Conservation (phyloP, 2,329 filamentous ascomycete species). For the Phyllosticta citriasiana region DNA sequence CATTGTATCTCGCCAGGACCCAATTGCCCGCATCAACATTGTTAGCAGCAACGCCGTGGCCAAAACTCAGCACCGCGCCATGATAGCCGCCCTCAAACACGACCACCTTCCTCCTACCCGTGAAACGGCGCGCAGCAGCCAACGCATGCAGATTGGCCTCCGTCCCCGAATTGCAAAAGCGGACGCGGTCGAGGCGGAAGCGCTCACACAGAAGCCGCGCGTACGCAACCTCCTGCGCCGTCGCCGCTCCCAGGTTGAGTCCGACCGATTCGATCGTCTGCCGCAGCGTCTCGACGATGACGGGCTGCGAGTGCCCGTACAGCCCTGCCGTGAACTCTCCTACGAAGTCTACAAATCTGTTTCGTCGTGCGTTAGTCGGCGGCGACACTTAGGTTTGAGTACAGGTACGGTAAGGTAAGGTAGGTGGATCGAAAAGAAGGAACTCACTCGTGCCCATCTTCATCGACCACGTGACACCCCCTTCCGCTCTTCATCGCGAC, state of each 20-base stretch:
- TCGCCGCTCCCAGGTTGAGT: slow-evolving; percentile 19
- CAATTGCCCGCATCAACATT: slow-evolving; percentile 46
- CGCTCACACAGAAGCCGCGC: slow-evolving; percentile 17
- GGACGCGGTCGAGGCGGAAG: slow-evolving; percentile 16
- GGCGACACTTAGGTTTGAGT: no score
- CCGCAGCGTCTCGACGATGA: slow-evolving; percentile 17
- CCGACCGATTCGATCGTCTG: slow-evolving; percentile 14
- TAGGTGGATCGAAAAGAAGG: background rate
- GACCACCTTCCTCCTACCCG: slow-evolving; percentile 37
- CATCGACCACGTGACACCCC: slow-evolving; percentile 19
- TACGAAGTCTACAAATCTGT: slow-evolving; percentile 20
- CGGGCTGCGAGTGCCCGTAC: slow-evolving; percentile 22
- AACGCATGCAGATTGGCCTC: slow-evolving; percentile 22
- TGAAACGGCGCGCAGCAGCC: slow-evolving; percentile 37
- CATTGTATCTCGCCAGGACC: slow-evolving; percentile 53
- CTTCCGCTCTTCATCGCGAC: slow-evolving; percentile 23
- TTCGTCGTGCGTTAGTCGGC: slow-evolving; percentile 21
- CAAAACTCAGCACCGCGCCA: slow-evolving; percentile 44
- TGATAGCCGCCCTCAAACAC: slow-evolving; percentile 46
- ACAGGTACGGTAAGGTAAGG: no score
- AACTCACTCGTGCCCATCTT: slow-evolving; percentile 21
- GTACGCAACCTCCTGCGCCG: slow-evolving; percentile 15
- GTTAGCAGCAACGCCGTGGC: slow-evolving; percentile 29
- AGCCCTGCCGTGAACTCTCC: slow-evolving; percentile 21
- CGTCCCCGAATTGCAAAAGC: slow-evolving; percentile 23